A percentile compares a stretch with the other conserved stretches of the same genome.
phyloP scores from a whole-genome alignment of 1,139 yeast species.

The Protomyces pachydermus region DNA sequence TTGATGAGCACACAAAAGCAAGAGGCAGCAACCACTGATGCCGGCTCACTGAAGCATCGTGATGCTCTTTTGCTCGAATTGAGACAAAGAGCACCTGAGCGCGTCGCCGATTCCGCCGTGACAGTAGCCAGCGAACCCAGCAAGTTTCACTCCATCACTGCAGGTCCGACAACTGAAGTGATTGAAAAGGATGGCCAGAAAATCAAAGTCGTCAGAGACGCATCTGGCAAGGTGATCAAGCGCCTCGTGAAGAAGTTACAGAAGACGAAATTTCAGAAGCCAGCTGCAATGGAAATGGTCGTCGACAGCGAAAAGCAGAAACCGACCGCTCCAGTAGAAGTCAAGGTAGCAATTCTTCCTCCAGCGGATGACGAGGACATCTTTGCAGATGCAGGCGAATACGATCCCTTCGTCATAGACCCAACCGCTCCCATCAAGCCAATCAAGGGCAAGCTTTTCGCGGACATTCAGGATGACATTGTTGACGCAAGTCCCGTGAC shows the following conservation, averaged over 20 bases:
- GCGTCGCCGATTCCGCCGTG: neutral
- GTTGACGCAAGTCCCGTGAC: neutral
- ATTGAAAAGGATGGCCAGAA: slow-evolving; percentile 16
- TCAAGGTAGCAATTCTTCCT: neutral
- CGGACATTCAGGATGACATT: neutral
- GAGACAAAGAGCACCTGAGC: neutral
- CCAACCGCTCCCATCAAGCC: neutral
- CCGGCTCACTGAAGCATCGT: neutral
- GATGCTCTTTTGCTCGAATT: neutral
- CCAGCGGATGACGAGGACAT: neutral
- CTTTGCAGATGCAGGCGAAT: neutral
- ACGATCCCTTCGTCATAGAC: neutral
- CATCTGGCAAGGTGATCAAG: slow-evolving; percentile 7
- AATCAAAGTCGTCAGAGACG: slow-evolving; percentile 11
- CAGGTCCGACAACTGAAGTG: neutral
- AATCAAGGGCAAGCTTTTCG: neutral
- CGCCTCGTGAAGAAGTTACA: slow-evolving; percentile 12
- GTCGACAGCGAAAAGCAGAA: neutral
- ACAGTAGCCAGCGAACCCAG: too few relatives aligned
- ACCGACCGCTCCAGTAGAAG: neutral
- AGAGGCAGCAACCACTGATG: neutral
- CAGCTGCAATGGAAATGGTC: neutral
- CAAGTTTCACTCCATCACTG: slow-evolving; percentile 6
- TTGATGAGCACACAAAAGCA: neutral
- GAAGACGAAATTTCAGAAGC: neutral